Evolutionary conservation across 2,329 filamentous ascomycete genomes (phyloP).

Genomic region (Phaeosphaeria sp.): DNA sequence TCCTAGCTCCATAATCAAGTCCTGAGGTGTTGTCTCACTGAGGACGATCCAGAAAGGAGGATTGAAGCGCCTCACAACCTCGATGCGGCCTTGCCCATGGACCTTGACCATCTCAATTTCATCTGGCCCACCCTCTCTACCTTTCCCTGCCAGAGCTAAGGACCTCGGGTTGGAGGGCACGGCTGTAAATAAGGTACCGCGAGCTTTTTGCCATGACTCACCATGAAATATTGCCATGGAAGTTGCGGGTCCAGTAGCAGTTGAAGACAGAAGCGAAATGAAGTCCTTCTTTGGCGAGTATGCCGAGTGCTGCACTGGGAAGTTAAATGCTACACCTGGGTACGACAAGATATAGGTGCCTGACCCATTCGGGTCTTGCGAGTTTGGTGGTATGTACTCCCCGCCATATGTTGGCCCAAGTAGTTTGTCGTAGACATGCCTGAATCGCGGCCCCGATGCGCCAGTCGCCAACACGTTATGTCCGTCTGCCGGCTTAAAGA

Average conservation of each 20-base stretch:
- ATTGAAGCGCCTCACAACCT: constrained; percentile 75
- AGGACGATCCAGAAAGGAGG: constrained; percentile 74
- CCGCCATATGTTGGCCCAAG: constrained; percentile 93
- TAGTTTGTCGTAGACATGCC: constrained; percentile 90
- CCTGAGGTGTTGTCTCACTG: constrained; percentile 89
- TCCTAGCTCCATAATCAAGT: constrained; percentile 87
- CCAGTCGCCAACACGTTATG: constrained; percentile 30
- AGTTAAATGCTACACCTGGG: constrained; percentile 92
- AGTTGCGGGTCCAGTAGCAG: constrained; percentile 75
- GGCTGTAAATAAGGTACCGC: constrained; percentile 78
- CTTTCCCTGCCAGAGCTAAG: constrained; percentile 69
- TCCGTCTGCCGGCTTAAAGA: constrained; percentile 67
- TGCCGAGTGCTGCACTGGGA: constrained; percentile 74
- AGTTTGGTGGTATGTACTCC: constrained; percentile 78
- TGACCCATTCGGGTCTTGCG: constrained; percentile 57
- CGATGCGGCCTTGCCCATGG: constrained; percentile 78
- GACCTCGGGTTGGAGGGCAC: constrained; percentile 76
- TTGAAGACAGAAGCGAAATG: constrained; percentile 82
- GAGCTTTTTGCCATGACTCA: constrained; percentile 86
- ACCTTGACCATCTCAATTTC: constrained; percentile 84
- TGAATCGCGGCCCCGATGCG: constrained; percentile 74
- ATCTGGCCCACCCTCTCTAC: constrained; percentile 81
- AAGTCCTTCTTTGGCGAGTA: constrained; percentile 83
- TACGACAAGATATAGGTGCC: constrained; percentile 93
- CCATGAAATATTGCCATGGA: constrained; percentile 93